A percentile compares a stretch with the other conserved stretches of the same genome.
phyloP scores from a whole-genome alignment of 2,329 filamentous ascomycete species.

The Alternaria metachromatica region DNA sequence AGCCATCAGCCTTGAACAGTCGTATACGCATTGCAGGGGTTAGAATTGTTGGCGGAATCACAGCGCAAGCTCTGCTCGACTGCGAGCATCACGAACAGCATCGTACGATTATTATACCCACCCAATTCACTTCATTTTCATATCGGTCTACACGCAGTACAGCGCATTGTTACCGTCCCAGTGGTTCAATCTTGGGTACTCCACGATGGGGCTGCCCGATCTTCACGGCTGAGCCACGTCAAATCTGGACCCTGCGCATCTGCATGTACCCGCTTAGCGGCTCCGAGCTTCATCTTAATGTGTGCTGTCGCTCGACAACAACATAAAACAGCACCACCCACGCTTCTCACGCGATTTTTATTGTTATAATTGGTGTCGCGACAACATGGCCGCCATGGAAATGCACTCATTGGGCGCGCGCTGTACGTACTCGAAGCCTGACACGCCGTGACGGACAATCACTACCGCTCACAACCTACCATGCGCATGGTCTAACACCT shows the following conservation, averaged over 20 bases:
- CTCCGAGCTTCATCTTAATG: constrained; percentile 14
- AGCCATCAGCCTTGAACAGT: not conserved
- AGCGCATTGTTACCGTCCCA: constrained; percentile 5
- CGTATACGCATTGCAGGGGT: not conserved
- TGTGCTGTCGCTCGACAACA: constrained; percentile 16
- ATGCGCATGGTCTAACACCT: not conserved
- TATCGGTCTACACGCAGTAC: not conserved
- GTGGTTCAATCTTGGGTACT: constrained; percentile 1
- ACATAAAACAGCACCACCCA: constrained; percentile 21
- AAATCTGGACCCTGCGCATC: constrained; percentile 29
- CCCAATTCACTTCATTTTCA: not conserved
- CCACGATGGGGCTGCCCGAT: constrained; percentile 9
- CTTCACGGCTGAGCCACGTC: constrained; percentile 10
- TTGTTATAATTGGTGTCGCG: constrained; percentile 13
- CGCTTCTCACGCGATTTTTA: not conserved
- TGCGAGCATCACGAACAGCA: constrained; percentile 2
- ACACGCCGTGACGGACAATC: not conserved
- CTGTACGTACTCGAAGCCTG: constrained; percentile 28
- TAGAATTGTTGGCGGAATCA: not conserved
- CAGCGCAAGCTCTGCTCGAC: not conserved
- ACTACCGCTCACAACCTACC: not conserved
- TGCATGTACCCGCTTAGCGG: constrained; percentile 28
- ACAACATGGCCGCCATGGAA: constrained; percentile 39
- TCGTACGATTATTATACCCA: not conserved
- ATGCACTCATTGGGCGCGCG: constrained; percentile 47